These are phyloP conservation scores for Coix lacrymajobi DNA, from an alignment of 176 grass and related monocot genomes.

Conservation along the genomic window DNA sequence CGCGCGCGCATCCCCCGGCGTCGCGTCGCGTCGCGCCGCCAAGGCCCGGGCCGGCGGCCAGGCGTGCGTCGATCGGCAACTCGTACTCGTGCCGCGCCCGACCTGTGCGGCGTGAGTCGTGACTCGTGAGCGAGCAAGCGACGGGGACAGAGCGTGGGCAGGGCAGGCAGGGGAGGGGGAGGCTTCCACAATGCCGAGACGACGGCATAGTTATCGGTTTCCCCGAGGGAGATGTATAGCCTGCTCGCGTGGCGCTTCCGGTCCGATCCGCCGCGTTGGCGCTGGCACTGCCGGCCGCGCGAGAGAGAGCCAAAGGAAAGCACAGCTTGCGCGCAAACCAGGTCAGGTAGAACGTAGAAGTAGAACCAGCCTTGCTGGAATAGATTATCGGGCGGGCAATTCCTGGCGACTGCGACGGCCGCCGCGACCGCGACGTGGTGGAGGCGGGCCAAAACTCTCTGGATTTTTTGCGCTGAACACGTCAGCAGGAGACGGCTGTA, in stretches of 20 bases:
- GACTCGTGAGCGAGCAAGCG: background rate
- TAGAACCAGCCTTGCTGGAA: background rate
- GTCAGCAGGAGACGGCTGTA: background rate
- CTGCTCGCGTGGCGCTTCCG: background rate
- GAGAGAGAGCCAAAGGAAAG: background rate
- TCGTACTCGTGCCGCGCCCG: too few species aligned
- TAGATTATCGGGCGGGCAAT: conserved; percentile 28
- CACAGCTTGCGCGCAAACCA: background rate
- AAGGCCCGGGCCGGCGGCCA: too few species aligned
- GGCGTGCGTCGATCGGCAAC: background rate
- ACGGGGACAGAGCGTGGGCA: background rate
- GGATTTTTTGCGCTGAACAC: background rate
- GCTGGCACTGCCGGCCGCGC: conserved; percentile 27
- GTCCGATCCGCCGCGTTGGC: background rate
- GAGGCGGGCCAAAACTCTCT: too few species aligned
- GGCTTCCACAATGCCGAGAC: conserved; percentile 28
- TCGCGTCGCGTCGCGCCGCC: too few species aligned
- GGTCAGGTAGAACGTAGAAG: too few species aligned
- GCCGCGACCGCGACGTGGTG: background rate
- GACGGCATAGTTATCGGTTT: conserved; percentile 35
- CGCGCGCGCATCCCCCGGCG: too few species aligned
- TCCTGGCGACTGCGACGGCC: conserved; percentile 3
- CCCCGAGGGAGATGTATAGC: background rate
- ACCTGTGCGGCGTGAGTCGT: background rate
- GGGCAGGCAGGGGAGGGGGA: background rate